Evolutionary conservation across 1,139 yeast genomes (phyloP), one percentile per base, ranked within the genome.

Genomic region (Ashbya aceris): DNA sequence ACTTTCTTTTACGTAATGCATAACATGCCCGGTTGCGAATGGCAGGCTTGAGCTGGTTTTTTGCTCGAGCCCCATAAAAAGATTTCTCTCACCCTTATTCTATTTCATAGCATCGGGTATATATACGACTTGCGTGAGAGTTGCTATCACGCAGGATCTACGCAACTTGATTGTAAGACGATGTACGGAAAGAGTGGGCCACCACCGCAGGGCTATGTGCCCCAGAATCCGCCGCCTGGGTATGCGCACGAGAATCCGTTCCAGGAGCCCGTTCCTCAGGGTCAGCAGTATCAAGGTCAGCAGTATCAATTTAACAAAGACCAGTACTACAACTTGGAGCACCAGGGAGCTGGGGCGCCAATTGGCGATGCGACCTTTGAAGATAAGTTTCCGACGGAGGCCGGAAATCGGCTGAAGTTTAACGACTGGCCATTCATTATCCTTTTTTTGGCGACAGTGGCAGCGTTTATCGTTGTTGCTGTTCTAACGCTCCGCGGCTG

Each of bases 391-490:
- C 62, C 63, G 5, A 47, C 51, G 1, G 59, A 55, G 31, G 38
- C 28, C 14, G 71, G 80, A 30, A 71, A 72, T 33, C 81, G 77
- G 54, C 85, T 85, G 8, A 71, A 66, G 49, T 76, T 71, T 64
- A 81, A 85, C 54, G 96, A 87, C 60, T 70, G 79, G 74, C 81
- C 83, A 0, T 83, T 83, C 52, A 70, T 83, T 0, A 52, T 83
- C 2, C 67, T 86, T 49, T 83, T 85, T 54, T 53, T 77, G 12
- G 66, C 71, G 5, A 77, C 80, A 8, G 69, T 81, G 5, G 74
- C 68, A 17, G 95, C 91, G 0, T 85, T 85, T 57, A 61, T 79
- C 35, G 89, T 78, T 0, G 68, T 87, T 34, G 82, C 94, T 0
- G 83, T 74, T 5, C 71, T 85, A 39, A 75, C 85, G 1, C 62